Conservation (phyloP, 2,329 filamentous ascomycete species). For the Apiospora malaysiana region DNA sequence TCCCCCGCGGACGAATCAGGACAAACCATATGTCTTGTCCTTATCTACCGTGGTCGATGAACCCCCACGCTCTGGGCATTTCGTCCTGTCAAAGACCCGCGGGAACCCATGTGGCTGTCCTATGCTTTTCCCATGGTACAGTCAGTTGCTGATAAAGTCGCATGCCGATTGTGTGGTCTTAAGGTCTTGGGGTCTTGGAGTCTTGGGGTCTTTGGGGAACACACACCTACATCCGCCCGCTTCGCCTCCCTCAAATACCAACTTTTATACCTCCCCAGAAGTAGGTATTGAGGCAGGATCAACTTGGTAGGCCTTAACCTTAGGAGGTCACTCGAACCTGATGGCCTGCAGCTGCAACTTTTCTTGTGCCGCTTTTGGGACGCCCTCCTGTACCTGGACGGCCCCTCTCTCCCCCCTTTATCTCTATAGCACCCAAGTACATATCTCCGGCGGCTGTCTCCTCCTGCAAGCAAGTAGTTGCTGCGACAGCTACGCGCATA, state of each 20-base stretch:
- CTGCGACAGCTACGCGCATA: slow-evolving; percentile 1
- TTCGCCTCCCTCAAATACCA: slow-evolving; percentile 2
- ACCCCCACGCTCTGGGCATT: slow-evolving; percentile 10
- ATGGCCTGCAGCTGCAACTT: slow-evolving; percentile 1
- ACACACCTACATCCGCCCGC: slow-evolving; percentile 1
- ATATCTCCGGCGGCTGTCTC: neutral
- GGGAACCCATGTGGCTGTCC: slow-evolving; percentile 21
- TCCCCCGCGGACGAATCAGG: slow-evolving; percentile 8
- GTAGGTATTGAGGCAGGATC: neutral
- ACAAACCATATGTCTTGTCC: slow-evolving; percentile 20
- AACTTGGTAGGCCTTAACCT: too few species aligned
- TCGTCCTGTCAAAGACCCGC: slow-evolving; percentile 18
- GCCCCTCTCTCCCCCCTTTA: neutral
- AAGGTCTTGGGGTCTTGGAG: too few species aligned
- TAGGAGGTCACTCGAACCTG: slow-evolving; percentile 2
- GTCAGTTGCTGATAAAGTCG: slow-evolving; percentile 21
- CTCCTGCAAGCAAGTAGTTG: neutral
- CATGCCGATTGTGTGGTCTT: slow-evolving; percentile 9
- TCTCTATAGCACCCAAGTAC: neutral
- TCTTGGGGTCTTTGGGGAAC: neutral
- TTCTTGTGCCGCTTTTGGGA: slow-evolving; percentile 15
- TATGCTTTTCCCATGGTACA: slow-evolving; percentile 14
- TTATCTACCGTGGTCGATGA: slow-evolving; percentile 19
- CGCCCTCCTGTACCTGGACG: neutral
- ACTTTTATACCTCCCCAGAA: neutral